phyloP scores from a whole-genome alignment of 768 basidiomycete genomes.

The Rossbeevera mucosa region DNA sequence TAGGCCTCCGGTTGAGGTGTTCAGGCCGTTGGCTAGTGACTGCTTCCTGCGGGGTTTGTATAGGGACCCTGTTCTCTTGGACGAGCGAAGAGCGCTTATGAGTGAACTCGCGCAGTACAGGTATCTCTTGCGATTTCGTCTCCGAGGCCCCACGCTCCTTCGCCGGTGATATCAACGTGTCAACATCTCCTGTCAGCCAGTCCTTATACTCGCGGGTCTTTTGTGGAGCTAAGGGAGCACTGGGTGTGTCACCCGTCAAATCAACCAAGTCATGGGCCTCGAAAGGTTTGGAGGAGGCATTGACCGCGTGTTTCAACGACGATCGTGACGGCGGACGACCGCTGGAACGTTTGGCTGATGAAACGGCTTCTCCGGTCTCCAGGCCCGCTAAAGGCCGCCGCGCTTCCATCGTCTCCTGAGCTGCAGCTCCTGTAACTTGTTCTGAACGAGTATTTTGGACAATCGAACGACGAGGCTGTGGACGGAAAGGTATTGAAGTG shows the following conservation, averaged over 20 bases:
- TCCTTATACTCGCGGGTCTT: constrained; percentile 43
- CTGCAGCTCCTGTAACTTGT: constrained; percentile 50
- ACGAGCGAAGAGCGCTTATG: constrained; percentile 69
- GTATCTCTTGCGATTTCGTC: constrained; percentile 30
- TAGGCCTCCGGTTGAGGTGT: not conserved
- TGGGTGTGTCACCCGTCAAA: constrained; percentile 9
- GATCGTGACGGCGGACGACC: constrained; percentile 34
- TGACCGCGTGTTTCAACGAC: constrained; percentile 47
- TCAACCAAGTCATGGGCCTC: constrained; percentile 17
- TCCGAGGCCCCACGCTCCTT: constrained; percentile 16
- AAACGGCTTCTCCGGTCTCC: constrained; percentile 15
- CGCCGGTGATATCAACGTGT: constrained; percentile 26
- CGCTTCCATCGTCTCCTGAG: constrained; percentile 37
- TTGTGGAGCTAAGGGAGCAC: constrained; percentile 10
- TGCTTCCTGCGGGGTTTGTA: constrained; percentile 33
- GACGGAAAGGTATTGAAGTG: constrained; percentile 18
- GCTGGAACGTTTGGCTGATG: constrained; percentile 15
- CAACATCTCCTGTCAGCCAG: constrained; percentile 73
- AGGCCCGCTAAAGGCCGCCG: constrained; percentile 6
- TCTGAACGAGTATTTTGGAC: constrained; percentile 47
- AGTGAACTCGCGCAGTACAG: constrained; percentile 63
- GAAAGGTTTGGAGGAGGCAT: constrained; percentile 41
- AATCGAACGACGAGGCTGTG: constrained; percentile 17
- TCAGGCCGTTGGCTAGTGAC: constrained; percentile 22
- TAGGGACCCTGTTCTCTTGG: constrained; percentile 37